phyloP scores from a whole-genome alignment of 768 basidiomycete genomes.

The Austroboletus eburneus region DNA sequence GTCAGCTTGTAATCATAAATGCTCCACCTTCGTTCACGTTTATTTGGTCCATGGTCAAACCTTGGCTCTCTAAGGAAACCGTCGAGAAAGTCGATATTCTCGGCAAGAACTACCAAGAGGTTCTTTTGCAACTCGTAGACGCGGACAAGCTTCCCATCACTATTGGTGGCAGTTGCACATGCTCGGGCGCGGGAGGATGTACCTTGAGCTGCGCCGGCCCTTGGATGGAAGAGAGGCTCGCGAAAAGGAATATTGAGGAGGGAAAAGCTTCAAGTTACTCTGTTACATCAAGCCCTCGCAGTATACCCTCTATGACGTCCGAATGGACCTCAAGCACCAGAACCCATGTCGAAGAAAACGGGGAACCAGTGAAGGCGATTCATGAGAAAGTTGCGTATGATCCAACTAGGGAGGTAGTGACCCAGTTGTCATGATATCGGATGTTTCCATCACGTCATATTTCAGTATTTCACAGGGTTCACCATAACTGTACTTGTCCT shows the following conservation, averaged over 20 bases:
- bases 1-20: constrained; percentile 65
- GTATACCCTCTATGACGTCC: constrained; percentile 1
- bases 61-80: constrained; percentile 73
- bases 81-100: constrained; percentile 63
- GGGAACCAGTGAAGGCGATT: not conserved
- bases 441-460: no score
- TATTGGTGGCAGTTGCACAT: constrained; percentile 66
- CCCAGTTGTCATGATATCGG: constrained; percentile 4
- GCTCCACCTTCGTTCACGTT: constrained; percentile 69
- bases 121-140: constrained; percentile 56
- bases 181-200: constrained; percentile 53
- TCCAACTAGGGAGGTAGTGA: not conserved
- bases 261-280: not conserved
- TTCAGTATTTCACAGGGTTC: no score
- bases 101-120: constrained; percentile 54
- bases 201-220: constrained; percentile 62
- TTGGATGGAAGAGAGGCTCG: constrained; percentile 57
- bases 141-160: constrained; percentile 56
- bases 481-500: no score
- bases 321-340: constrained; percentile 4
- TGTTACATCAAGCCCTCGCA: not conserved
- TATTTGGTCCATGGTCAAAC: constrained; percentile 67
- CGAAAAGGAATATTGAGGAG: constrained; percentile 11
- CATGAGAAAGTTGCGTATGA: constrained; percentile 9
- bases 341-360: constrained; percentile 4